Percentiles rank a stretch among this genome's conserved stretches.
phyloP scores from a whole-genome alignment of 345 rosid species.

The Conringia planisiliqua region DNA sequence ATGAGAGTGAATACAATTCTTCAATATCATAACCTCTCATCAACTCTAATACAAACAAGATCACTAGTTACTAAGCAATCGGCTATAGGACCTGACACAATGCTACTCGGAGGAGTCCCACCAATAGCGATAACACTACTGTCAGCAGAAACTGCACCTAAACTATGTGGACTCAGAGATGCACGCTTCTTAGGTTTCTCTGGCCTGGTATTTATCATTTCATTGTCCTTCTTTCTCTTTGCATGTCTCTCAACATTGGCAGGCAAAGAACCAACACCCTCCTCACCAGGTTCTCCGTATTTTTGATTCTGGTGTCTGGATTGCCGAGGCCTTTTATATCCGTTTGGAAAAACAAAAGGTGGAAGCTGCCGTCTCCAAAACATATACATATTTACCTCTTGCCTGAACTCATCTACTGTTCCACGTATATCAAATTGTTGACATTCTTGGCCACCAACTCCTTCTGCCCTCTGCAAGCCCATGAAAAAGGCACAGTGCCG shows the following conservation, averaged over 20 bases:
- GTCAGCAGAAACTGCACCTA: slow-evolving; percentile 37
- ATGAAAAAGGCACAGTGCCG: slow-evolving; percentile 59
- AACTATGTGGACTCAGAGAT: slow-evolving; percentile 41
- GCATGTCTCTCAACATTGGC: slow-evolving; percentile 35
- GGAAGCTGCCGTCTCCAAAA: slow-evolving; percentile 67
- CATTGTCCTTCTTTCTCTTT: slow-evolving; percentile 45
- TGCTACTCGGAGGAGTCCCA: slow-evolving; percentile 28
- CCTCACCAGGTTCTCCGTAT: slow-evolving; percentile 39
- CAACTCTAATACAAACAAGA: too few relatives aligned
- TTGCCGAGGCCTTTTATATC: slow-evolving; percentile 46
- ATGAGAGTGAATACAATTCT: too few relatives aligned
- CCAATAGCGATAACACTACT: slow-evolving; percentile 27
- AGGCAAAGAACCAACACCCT: slow-evolving; percentile 30
- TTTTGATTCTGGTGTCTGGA: slow-evolving; percentile 44
- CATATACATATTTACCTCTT: slow-evolving; percentile 48
- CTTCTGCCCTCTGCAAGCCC: slow-evolving; percentile 66
- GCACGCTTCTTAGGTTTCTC: slow-evolving; percentile 42
- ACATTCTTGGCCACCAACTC: slow-evolving; percentile 51
- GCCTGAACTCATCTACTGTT: slow-evolving; percentile 61
- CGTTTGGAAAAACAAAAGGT: slow-evolving; percentile 57
- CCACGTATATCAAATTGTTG: slow-evolving; percentile 70
- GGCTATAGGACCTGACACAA: slow-evolving; percentile 27
- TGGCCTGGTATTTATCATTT: slow-evolving; percentile 33
- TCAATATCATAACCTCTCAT: too few relatives aligned
- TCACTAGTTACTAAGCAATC: slow-evolving; percentile 26